Base-by-base conservation (phyloP, 2,329 filamentous ascomycete species). In the Trichoderma afroharzianum region DNA sequence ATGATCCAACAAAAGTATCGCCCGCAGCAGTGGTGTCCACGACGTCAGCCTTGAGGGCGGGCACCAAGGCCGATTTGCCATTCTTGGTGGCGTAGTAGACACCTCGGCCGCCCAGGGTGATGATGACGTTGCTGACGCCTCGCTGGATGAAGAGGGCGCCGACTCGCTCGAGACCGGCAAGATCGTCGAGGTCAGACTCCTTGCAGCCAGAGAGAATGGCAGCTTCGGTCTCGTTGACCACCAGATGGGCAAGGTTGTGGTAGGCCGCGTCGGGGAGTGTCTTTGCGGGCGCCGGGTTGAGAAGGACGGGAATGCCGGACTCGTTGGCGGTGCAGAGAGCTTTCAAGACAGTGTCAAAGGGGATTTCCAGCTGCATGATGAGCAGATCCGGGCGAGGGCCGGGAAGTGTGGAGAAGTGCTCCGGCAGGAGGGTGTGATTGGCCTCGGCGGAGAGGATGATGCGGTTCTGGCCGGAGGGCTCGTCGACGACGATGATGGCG, bases 1-100 rank as follows among this genome's bases (percentile, higher is more conserved):
- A 97, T 26, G 90, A 92, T 2, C 96, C 95, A 6, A 97, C 93
- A 82, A 98, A 98, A 0, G 95, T 98, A 80, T 98, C 95, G 0
- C 95, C 95, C 6, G 96, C 96, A 2, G 92, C 95, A 8, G 95
- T 98, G 1, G 95, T 98, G 80, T 98, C 95, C 5, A 98, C 89
- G 2, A 98, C 95, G 24, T 80, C 82, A 4, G 93, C 91, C 80
- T 92, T 91, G 73, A 88, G 86, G 0, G 93, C 93, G 3, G 83
- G 80, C 5, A 94, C 81, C 74, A 90, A 77, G 1, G 83, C 85
- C 67, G 83, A 83, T 57, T 76, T 77, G 28, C 80, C 81, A 3
- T 73, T 75, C 57, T 75, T 81, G 24, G 85, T 87, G 69, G 86
- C 83, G 78, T 88, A 93, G 79, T 89, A 94, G 32, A 91, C 91